Percentiles rank a stretch among this genome's conserved stretches.
These are phyloP conservation scores for Jacaranda copaia DNA, from an alignment of 257 asterid genomes.

Conservation along the genomic window DNA sequence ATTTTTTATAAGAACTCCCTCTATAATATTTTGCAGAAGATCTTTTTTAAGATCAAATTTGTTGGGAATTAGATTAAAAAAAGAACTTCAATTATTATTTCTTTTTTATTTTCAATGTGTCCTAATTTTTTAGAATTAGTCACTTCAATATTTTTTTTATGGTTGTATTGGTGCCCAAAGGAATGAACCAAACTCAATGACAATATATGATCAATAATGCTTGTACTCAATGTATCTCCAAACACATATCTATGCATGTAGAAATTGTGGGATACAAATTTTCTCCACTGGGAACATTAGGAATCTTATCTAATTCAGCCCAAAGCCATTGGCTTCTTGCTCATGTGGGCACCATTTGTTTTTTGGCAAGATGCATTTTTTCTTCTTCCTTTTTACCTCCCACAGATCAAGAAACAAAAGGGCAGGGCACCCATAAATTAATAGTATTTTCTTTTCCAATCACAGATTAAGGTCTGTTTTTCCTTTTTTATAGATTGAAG, in stretches of 20 bases:
- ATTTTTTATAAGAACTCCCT: too few relatives aligned
- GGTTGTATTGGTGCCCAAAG: too few relatives aligned
- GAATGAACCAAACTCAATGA: neutral
- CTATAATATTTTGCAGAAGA: too few relatives aligned
- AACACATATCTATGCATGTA: neutral
- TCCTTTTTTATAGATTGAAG: neutral
- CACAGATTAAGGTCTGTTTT: neutral
- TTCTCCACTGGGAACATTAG: neutral
- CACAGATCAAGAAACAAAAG: neutral
- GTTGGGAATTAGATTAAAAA: too few relatives aligned
- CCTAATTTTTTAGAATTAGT: too few relatives aligned
- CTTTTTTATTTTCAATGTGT: too few relatives aligned
- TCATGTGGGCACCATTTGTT: conserved; percentile 27
- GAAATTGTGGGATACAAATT: neutral
- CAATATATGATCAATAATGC: neutral
- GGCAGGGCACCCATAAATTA: neutral
- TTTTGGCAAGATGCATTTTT: neutral
- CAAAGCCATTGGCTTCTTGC: conserved; percentile 35
- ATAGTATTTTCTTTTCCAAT: neutral
- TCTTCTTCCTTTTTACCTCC: neutral
- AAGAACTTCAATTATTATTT: too few relatives aligned
- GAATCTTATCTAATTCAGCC: conserved; percentile 25
- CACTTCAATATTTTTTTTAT: too few relatives aligned
- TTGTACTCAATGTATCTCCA: neutral
- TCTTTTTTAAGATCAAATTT: too few relatives aligned